Evolutionary conservation across 176 grass and related monocot species (phyloP).

Genomic region (Canna indica): DNA sequence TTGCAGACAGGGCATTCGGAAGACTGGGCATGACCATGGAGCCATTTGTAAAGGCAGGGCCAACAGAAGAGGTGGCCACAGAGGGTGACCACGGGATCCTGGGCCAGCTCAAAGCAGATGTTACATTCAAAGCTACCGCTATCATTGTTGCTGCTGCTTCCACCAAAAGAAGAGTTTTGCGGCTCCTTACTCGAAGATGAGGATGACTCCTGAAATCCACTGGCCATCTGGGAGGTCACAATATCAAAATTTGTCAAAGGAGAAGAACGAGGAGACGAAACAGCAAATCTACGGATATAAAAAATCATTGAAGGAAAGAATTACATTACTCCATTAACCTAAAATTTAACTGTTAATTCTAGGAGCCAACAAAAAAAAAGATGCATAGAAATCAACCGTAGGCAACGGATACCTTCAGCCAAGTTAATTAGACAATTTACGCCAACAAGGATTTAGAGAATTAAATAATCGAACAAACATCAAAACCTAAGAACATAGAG

Average conservation of each 20-base stretch:
- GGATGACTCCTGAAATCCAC: conserved; percentile 42
- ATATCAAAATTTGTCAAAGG: background rate
- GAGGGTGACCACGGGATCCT: conserved; percentile 82
- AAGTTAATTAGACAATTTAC: background rate
- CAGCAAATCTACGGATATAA: background rate
- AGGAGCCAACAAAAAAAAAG: background rate
- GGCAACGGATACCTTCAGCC: background rate
- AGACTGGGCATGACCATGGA: conserved; percentile 53
- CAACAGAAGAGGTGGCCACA: conserved; percentile 93
- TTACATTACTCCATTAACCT: background rate
- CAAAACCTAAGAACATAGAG: background rate
- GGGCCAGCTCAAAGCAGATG: conserved; percentile 89
- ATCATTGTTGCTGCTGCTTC: conserved; percentile 32
- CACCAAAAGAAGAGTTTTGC: conserved; percentile 7
- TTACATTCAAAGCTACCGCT: conserved; percentile 73
- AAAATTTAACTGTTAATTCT: background rate
- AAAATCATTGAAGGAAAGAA: background rate
- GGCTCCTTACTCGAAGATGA: conserved; percentile 16
- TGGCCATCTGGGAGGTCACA: conserved; percentile 29
- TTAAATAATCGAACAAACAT: background rate
- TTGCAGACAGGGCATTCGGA: conserved; percentile 95
- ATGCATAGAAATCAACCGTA: background rate
- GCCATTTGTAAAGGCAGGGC: conserved; percentile 91
- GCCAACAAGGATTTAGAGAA: background rate
- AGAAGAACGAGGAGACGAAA: background rate